Evolutionary conservation across 139 green algal genomes (phyloP).

Genomic region (Zygnema cylindricum): DNA sequence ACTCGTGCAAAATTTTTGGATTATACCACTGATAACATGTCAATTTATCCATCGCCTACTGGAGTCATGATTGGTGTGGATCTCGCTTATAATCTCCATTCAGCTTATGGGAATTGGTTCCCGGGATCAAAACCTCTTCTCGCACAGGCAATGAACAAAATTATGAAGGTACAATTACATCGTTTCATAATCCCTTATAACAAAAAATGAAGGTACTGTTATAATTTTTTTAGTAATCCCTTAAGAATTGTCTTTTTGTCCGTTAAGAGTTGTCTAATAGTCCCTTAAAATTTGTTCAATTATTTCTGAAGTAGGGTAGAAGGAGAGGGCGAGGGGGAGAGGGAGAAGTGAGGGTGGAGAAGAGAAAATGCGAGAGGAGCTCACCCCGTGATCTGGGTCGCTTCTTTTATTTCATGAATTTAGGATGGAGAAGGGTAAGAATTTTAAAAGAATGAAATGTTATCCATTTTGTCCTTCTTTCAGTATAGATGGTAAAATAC

Average conservation of each 20-base stretch:
- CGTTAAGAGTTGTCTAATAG: too few species aligned
- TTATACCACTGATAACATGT: constrained; percentile 99
- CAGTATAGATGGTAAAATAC: too few species aligned
- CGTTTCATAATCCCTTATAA: not conserved
- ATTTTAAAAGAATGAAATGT: too few species aligned
- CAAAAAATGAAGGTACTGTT: not conserved
- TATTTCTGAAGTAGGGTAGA: not conserved
- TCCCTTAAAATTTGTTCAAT: too few species aligned
- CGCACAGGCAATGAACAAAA: constrained; percentile 89
- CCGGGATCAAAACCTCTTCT: constrained; percentile 95
- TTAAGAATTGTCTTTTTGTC: too few species aligned
- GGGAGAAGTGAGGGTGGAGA: too few species aligned
- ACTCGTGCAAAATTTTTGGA: constrained; percentile 98
- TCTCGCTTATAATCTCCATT: constrained; percentile 98
- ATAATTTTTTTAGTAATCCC: not conserved
- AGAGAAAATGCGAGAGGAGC: too few species aligned
- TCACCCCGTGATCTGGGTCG: too few species aligned
- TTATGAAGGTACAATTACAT: constrained; percentile 48
- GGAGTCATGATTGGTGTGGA: constrained; percentile 97
- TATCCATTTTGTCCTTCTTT: too few species aligned
- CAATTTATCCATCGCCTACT: constrained; percentile 95
- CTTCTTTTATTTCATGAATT: too few species aligned
- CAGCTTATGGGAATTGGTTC: constrained; percentile 98
- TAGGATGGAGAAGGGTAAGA: too few species aligned
- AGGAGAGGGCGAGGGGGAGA: too few species aligned